Evolutionary conservation across 495 filamentous ascomycete species (phyloP), one percentile per base, ranked within the genome.

Genomic region (Xylaria acuta): DNA sequence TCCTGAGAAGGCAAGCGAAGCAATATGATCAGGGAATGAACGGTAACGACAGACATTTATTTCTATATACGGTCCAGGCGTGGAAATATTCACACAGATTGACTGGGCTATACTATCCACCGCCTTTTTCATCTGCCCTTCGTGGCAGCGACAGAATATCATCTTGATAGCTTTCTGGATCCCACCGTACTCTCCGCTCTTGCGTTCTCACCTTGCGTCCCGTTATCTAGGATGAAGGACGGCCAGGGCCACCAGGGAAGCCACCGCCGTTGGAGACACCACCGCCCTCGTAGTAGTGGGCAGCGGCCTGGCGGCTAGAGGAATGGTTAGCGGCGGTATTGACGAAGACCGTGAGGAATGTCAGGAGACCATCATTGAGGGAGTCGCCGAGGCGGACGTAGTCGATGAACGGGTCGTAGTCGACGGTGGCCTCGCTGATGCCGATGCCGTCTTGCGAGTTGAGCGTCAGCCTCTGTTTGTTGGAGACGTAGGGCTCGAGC

Each of bases 351-450:
- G 77, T 79, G 22, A 78, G 53, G 45, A 72, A 79, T 0, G 71
- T 59, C 38, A 88, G 84, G 18, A 88, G 75, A 25, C 87, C 87
- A 72, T 88, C 85, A 22, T 79, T 77, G 3, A 88, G 72, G 2
- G 74, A 72, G 22, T 83, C 80, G 11, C 86, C 83, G 25, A 89
- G 84, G 54, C 84, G 84, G 18, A 85, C 75, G 69, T 79, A 79
- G n/a, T 73, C 72, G 66, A 66, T 67, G 69, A 81, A 80, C 22
- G 82, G 81, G 72, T 83, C 81, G 66, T 81, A 80, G 59, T 79
- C 78, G n/a, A 74, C 77, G n/a, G 77, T 79, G 22, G 78, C 76
- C 34, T 74, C 74, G 72, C 79, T 73, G 56, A 75, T 72, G 69
- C 76, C 76, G 66, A 82, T 78, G 22, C 67, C 62, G 74, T 84